phyloP scores from a whole-genome alignment of 306 rosid species.

The Cicer arietinum region DNA sequence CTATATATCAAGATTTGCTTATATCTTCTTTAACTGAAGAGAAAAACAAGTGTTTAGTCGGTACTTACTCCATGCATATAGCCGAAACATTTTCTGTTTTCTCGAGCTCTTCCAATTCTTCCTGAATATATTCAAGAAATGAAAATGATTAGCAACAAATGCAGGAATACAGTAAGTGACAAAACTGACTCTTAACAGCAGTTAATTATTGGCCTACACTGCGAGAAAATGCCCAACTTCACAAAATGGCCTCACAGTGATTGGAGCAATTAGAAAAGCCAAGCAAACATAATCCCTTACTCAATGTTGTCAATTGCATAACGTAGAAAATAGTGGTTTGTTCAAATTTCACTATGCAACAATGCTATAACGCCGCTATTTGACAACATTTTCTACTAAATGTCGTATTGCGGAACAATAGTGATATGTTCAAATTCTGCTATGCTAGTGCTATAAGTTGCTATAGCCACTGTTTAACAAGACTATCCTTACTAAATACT shows the following conservation, averaged over 20 bases:
- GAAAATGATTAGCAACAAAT: conserved; percentile 33
- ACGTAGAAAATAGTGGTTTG: no score
- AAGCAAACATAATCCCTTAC: not conserved
- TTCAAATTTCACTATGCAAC: no score
- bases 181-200: conserved; percentile 35
- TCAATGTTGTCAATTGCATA: not conserved
- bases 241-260: conserved; percentile 2
- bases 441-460: no score
- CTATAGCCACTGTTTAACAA: no score
- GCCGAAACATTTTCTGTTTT: conserved; percentile 69
- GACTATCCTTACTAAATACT: not conserved
- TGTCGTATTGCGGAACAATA: no score
- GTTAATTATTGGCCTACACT: conserved; percentile 19
- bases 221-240: conserved; percentile 30
- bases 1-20: conserved; percentile 10
- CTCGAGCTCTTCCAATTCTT: conserved; percentile 75
- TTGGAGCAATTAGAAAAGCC: not conserved
- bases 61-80: conserved; percentile 70
- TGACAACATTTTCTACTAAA: no score
- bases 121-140: conserved; percentile 54
- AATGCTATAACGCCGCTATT: no score
- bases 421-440: no score
- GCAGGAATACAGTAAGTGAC: not conserved
- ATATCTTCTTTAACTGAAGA: conserved; percentile 1
- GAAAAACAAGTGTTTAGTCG: conserved; percentile 33